Percentiles rank a stretch among this genome's conserved stretches.
Conservation (phyloP, 441 rosid genomes). For the Populus hybrid region DNA sequence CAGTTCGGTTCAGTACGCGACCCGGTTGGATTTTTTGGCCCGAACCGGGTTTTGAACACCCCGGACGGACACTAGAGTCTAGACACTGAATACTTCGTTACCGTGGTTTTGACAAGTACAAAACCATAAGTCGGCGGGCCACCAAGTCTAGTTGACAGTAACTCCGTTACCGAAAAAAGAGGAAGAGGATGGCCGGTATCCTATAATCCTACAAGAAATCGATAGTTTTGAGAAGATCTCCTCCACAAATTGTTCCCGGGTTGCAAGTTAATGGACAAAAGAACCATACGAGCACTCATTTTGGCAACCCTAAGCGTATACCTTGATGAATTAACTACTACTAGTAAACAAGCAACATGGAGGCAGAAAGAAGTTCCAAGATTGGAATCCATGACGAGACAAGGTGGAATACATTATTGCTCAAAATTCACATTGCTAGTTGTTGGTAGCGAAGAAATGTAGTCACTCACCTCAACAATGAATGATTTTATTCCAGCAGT, state of each 20-base stretch:
- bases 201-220: neutral
- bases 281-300: neutral
- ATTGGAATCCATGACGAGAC: conserved; percentile 6
- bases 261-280: too few species aligned
- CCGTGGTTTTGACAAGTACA: too few species aligned
- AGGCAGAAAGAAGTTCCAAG: neutral
- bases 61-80: too few species aligned
- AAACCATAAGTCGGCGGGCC: too few species aligned
- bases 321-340: neutral
- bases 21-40: too few species aligned
- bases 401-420: conserved; percentile 14
- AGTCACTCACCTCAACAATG: conserved; percentile 13
- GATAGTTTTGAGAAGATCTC: neutral
- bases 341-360: neutral
- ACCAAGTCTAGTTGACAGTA: too few species aligned
- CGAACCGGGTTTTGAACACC: too few species aligned
- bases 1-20: too few species aligned
- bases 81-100: too few species aligned
- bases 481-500: conserved; percentile 28
- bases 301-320: neutral
- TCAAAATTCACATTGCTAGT: neutral
- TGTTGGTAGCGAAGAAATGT: neutral
- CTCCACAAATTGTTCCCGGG: too few species aligned
- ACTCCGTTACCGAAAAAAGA: too few species aligned
- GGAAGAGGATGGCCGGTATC: too few species aligned